phyloP scores from a whole-genome alignment of 139 green algal species.

The Coelastrella sp. region DNA sequence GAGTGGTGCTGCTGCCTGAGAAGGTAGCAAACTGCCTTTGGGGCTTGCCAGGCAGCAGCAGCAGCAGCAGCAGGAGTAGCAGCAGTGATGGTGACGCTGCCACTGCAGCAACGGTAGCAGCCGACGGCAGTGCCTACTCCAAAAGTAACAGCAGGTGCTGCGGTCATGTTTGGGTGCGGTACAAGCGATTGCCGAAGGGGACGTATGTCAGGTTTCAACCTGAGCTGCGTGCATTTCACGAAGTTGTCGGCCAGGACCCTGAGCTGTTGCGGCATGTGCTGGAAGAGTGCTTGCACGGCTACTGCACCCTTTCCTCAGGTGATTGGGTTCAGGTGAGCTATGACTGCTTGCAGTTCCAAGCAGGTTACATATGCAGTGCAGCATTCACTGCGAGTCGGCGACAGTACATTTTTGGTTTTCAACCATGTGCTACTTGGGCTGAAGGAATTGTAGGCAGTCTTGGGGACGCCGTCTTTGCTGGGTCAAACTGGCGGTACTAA shows the following conservation, averaged over 20 bases:
- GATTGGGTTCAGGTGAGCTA: slow-evolving; percentile 38
- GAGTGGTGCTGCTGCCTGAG: slow-evolving; percentile 71
- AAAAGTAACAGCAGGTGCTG: slow-evolving; percentile 42
- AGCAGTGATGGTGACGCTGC: not conserved
- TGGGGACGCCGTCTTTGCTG: no score
- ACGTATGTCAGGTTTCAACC: slow-evolving; percentile 81
- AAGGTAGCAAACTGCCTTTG: slow-evolving; percentile 79
- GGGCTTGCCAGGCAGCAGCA: slow-evolving; percentile 48
- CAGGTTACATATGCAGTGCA: not conserved
- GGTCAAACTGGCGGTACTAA: no score
- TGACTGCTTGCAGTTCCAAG: not conserved
- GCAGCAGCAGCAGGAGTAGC: no score
- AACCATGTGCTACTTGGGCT: no score
- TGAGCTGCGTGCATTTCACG: slow-evolving; percentile 75
- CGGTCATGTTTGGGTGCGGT: slow-evolving; percentile 58
- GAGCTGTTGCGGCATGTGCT: slow-evolving; percentile 68
- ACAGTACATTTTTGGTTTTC: not conserved
- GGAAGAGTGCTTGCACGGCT: slow-evolving; percentile 71
- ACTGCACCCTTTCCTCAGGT: slow-evolving; percentile 78
- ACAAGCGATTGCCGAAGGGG: slow-evolving; percentile 67
- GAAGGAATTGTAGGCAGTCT: no score
- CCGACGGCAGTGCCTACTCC: not conserved
- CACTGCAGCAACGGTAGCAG: slow-evolving; percentile 8
- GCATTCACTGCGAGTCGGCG: not conserved
- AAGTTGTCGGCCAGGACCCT: slow-evolving; percentile 55